Evolutionary conservation across 1,284 basidiomycete species (phyloP).

Genomic region (Acaromyces ingoldii): DNA sequence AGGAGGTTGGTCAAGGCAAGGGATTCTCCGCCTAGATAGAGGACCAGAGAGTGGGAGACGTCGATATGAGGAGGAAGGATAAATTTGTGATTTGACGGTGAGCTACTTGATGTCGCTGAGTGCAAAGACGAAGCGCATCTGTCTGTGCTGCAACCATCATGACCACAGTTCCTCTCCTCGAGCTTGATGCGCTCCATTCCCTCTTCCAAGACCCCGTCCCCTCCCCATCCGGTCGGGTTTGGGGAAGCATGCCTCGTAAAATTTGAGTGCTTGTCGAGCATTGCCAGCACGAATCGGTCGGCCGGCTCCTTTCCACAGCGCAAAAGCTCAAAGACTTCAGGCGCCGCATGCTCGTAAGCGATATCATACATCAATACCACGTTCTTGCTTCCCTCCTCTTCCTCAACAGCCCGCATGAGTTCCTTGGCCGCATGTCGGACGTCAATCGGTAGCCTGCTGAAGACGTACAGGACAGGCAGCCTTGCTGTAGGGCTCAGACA

Average conservation of each 20-base stretch:
- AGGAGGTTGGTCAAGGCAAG: constrained; percentile 78
- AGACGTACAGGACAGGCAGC: constrained; percentile 77
- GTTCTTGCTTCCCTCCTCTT: constrained; percentile 34
- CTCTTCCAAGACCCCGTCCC: not conserved
- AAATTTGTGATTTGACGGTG: no score
- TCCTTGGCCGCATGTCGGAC: constrained; percentile 50
- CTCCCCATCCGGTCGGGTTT: no score
- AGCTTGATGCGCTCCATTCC: not conserved
- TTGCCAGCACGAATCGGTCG: no score
- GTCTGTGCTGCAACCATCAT: no score
- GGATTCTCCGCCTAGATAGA: constrained; percentile 81
- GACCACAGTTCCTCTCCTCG: not conserved
- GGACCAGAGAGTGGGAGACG: no score
- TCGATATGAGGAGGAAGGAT: no score
- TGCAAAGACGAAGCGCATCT: no score
- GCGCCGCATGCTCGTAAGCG: constrained; percentile 60
- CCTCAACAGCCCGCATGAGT: constrained; percentile 14
- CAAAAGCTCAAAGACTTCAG: constrained; percentile 24
- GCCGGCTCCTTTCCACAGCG: no score
- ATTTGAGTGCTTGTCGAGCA: constrained; percentile 44
- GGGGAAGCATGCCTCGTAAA: constrained; percentile 4
- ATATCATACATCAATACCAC: constrained; percentile 73
- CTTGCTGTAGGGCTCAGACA: constrained; percentile 81
- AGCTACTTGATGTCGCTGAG: no score
- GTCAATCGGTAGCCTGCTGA: constrained; percentile 63